Conservation (phyloP, 345 rosid species). For the Cochlearia excelsa region DNA sequence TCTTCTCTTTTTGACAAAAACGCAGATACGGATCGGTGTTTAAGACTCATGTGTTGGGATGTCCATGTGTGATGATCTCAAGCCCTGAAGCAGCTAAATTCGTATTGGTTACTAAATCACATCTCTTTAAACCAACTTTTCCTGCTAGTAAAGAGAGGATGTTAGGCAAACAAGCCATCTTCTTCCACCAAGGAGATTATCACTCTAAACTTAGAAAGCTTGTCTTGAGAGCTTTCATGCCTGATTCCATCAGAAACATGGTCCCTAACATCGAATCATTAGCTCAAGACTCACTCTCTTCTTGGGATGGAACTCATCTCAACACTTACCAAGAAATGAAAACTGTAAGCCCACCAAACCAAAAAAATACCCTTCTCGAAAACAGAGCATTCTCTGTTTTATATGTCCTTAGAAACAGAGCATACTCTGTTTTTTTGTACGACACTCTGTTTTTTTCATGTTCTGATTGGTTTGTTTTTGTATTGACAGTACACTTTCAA, state of each 20-base stretch:
- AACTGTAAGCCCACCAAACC: conserved; percentile 42
- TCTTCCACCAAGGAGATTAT: conserved; percentile 84
- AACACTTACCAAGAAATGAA: conserved; percentile 85
- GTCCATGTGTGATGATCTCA: conserved; percentile 88
- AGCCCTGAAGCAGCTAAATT: conserved; percentile 86
- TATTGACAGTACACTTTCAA: conserved; percentile 74
- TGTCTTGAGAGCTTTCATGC: conserved; percentile 62
- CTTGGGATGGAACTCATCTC: conserved; percentile 32
- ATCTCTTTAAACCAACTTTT: conserved; percentile 84
- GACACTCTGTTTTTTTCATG: conserved; percentile 6
- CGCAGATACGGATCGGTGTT: conserved; percentile 83
- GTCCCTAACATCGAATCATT: conserved; percentile 53
- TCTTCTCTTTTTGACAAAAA: background rate
- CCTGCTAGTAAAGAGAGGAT: conserved; percentile 87
- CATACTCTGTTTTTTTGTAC: background rate
- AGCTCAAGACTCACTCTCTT: conserved; percentile 44
- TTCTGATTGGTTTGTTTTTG: background rate
- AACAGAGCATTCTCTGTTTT: conserved; percentile 19
- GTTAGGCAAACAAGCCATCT: conserved; percentile 77
- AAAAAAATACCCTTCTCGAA: background rate
- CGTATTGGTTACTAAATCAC: conserved; percentile 64
- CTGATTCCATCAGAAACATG: conserved; percentile 51
- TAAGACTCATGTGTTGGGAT: conserved; percentile 85
- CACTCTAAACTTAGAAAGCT: conserved; percentile 66
- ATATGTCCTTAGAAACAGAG: background rate